Evolutionary conservation across 2,329 filamentous ascomycete genomes (phyloP).

Genomic region (Cladobotryum protrusum): DNA sequence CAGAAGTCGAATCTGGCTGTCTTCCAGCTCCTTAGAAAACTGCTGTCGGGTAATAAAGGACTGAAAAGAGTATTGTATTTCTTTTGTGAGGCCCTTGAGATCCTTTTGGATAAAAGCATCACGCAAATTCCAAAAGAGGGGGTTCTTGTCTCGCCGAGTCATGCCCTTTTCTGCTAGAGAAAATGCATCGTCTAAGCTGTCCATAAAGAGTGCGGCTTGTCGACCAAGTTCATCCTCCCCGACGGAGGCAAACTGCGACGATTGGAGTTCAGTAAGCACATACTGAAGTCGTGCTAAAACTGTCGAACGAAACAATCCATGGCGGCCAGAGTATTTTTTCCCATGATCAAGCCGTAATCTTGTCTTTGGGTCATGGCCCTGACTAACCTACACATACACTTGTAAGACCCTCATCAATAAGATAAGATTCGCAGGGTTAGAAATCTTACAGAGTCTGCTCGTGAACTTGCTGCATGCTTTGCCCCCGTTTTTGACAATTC

Average conservation of each 20-base stretch:
- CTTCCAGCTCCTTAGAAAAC: constrained; percentile 50
- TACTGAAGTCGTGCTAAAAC: constrained; percentile 31
- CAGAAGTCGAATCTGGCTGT: constrained; percentile 60
- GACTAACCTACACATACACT: constrained; percentile 21
- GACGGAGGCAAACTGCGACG: constrained; percentile 21
- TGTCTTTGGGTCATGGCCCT: constrained; percentile 29
- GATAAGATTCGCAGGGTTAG: background rate
- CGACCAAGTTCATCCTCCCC: constrained; percentile 36
- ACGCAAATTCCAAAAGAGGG: constrained; percentile 52
- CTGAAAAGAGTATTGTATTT: constrained; percentile 64
- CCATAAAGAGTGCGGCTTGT: constrained; percentile 41
- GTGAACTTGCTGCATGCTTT: constrained; percentile 13
- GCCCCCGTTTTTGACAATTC: constrained; percentile 1
- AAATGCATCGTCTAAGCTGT: constrained; percentile 40
- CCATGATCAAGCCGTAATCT: constrained; percentile 22
- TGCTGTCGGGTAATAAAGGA: constrained; percentile 53
- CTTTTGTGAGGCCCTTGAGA: constrained; percentile 42
- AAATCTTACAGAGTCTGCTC: constrained; percentile 22
- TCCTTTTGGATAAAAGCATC: constrained; percentile 53
- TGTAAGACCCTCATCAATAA: background rate
- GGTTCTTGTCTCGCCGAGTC: constrained; percentile 39
- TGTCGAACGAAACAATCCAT: constrained; percentile 28
- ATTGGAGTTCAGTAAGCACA: constrained; percentile 25
- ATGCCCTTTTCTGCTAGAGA: constrained; percentile 34
- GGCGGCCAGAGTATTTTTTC: constrained; percentile 21